A percentile compares a stretch with the other conserved stretches of the same genome.
Conservation (phyloP, 352 stramenopile genomes). For the Thraustotheca clavata region DNA sequence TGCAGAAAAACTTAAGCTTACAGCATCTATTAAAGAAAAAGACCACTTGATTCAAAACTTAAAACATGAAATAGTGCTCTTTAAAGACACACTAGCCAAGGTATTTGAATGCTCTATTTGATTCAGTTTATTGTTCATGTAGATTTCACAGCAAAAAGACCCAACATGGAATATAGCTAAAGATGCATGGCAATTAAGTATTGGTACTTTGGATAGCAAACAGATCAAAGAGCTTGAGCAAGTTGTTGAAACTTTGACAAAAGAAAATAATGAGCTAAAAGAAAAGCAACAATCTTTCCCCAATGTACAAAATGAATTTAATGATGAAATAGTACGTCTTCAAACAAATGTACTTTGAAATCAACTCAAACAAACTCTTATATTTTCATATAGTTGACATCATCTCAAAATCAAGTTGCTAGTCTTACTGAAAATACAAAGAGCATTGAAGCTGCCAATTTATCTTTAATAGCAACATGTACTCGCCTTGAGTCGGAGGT, state of each 20-base stretch:
- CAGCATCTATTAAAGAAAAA: conserved; percentile 26
- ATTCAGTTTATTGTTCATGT: background rate
- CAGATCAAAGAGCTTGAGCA: background rate
- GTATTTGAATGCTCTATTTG: conserved; percentile 20
- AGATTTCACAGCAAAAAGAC: conserved; percentile 22
- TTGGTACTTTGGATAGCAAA: background rate
- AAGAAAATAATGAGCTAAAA: background rate
- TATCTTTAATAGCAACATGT: too few relatives aligned
- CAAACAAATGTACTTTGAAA: too few relatives aligned
- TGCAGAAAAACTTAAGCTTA: conserved; percentile 33
- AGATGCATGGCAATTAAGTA: background rate
- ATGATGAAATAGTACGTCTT: too few relatives aligned
- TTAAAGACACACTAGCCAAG: conserved; percentile 49
- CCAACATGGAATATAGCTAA: background rate
- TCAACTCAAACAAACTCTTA: too few relatives aligned
- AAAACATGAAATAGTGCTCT: conserved; percentile 43
- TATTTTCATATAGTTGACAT: too few relatives aligned
- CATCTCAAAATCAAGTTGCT: too few relatives aligned
- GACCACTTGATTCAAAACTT: conserved; percentile 30
- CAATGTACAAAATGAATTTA: too few relatives aligned
- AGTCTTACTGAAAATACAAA: too few relatives aligned
- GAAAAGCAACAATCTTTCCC: too few relatives aligned
- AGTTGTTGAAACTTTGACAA: background rate
- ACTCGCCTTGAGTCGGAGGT: too few relatives aligned
- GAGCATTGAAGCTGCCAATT: too few relatives aligned